Percentiles rank a stretch among this genome's conserved stretches.
These are phyloP conservation scores for Neurospora sp. DNA, from an alignment of 495 filamentous ascomycete genomes.

Conservation along the genomic window DNA sequence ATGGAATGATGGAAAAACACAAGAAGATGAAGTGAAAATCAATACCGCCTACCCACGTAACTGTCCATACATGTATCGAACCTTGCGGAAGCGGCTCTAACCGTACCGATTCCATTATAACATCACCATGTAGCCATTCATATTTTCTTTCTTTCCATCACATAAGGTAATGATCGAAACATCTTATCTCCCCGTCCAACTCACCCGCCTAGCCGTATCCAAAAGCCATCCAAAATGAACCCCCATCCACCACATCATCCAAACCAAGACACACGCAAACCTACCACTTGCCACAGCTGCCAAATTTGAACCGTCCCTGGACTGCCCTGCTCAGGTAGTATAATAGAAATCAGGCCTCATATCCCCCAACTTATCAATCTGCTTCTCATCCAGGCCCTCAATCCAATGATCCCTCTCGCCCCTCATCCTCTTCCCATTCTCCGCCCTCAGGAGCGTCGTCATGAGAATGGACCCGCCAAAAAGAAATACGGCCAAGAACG, in stretches of 20 bases:
- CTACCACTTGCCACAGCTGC: not conserved
- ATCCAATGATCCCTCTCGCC: slow-evolving; percentile 65
- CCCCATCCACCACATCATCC: not conserved
- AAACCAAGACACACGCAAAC: not conserved
- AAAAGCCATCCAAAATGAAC: not conserved
- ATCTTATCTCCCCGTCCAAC: not conserved
- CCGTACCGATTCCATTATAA: not conserved
- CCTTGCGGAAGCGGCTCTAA: not conserved
- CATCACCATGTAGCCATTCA: not conserved
- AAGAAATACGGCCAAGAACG: slow-evolving; percentile 39
- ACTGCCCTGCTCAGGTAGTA: slow-evolving; percentile 27
- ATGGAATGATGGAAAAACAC: not conserved
- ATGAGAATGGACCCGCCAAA: slow-evolving; percentile 50
- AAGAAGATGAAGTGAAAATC: not conserved
- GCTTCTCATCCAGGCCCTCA: slow-evolving; percentile 46
- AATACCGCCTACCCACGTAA: not conserved
- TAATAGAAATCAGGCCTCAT: slow-evolving; percentile 70
- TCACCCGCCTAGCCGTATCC: not conserved
- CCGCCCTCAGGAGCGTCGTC: slow-evolving; percentile 50
- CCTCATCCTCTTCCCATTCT: slow-evolving; percentile 49
- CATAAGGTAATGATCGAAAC: too few species aligned
- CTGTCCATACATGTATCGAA: not conserved
- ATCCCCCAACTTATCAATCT: slow-evolving; percentile 61
- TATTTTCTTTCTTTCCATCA: not conserved
- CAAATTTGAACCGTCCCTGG: not conserved